Conservation (phyloP, 2,329 filamentous ascomycete species). For the Aspergillus proliferans region DNA sequence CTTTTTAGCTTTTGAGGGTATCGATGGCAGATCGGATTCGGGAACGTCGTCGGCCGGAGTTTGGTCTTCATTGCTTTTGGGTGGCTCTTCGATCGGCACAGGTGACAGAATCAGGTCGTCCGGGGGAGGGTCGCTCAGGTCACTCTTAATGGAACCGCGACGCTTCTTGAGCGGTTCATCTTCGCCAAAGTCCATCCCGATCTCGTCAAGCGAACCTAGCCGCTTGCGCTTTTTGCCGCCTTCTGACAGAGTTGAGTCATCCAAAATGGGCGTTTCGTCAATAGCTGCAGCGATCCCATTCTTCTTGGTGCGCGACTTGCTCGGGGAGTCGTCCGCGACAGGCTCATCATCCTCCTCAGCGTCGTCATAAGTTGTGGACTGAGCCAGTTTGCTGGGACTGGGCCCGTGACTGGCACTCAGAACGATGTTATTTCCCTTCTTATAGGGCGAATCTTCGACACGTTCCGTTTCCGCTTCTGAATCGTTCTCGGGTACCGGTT, state of each 20-base stretch:
- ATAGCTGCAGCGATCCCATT: conserved; percentile 20
- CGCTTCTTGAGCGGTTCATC: conserved; percentile 38
- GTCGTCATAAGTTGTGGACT: conserved; percentile 45
- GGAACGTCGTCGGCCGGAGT: conserved; percentile 27
- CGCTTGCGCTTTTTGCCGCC: conserved; percentile 38
- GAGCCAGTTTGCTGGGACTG: conserved; percentile 71
- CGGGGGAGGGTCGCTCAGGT: conserved; percentile 30
- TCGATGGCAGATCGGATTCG: conserved; percentile 24
- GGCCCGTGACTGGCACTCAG: conserved; percentile 57
- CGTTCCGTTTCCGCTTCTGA: conserved; percentile 93
- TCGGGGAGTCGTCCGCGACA: conserved; percentile 34
- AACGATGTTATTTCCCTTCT: conserved; percentile 53
- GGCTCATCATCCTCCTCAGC: conserved; percentile 49
- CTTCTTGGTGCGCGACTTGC: conserved; percentile 31
- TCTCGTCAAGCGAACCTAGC: conserved; percentile 29
- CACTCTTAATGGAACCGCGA: conserved; percentile 34
- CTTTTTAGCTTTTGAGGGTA: conserved; percentile 33
- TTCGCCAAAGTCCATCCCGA: conserved; percentile 29
- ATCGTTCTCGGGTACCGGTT: conserved; percentile 57
- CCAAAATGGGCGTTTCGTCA: conserved; percentile 19
- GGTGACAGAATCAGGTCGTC: conserved; percentile 29
- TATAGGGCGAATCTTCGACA: conserved; percentile 79
- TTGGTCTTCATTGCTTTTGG: conserved; percentile 25
- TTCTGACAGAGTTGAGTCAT: conserved; percentile 25
- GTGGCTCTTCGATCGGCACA: conserved; percentile 29